Conservation (phyloP, 2,329 filamentous ascomycete species). For the Botrytis hyacinthi region DNA sequence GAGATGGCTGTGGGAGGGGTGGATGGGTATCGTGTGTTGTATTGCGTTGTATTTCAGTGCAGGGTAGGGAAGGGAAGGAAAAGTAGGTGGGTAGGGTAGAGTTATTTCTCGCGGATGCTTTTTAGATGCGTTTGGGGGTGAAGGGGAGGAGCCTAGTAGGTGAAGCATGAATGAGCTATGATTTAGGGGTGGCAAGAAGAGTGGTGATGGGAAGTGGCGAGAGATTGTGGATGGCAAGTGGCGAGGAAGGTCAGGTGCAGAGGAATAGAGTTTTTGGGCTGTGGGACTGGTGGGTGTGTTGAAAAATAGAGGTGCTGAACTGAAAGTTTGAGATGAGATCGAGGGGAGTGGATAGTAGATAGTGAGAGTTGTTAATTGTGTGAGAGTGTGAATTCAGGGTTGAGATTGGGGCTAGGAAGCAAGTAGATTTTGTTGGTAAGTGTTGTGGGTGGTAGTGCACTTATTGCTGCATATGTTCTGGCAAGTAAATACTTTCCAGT, state of each 20-base stretch:
- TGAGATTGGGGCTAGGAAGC: background rate
- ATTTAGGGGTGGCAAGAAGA: background rate
- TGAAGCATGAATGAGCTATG: too few species aligned
- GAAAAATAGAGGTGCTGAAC: too few species aligned
- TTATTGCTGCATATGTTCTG: background rate
- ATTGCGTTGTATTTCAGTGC: background rate
- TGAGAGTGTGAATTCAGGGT: background rate
- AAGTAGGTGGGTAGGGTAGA: background rate
- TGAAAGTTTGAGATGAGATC: background rate
- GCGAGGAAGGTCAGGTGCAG: background rate
- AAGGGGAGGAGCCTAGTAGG: background rate
- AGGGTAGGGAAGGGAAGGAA: background rate
- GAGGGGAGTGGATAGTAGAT: background rate
- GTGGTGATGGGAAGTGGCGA: background rate
- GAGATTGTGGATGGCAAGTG: background rate
- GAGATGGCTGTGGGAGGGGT: too few species aligned
- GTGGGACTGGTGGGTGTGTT: background rate
- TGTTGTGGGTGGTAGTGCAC: background rate
- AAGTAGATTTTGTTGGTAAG: background rate
- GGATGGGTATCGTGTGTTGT: too few species aligned
- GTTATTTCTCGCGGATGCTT: background rate
- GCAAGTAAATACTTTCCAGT: background rate
- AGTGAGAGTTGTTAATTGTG: background rate
- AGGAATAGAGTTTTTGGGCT: background rate
- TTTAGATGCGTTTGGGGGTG: background rate